Percentiles rank a stretch among this genome's conserved stretches.
These are phyloP conservation scores for Epichloe sp. DNA, from an alignment of 2,329 filamentous ascomycete species.

Conservation along the genomic window DNA sequence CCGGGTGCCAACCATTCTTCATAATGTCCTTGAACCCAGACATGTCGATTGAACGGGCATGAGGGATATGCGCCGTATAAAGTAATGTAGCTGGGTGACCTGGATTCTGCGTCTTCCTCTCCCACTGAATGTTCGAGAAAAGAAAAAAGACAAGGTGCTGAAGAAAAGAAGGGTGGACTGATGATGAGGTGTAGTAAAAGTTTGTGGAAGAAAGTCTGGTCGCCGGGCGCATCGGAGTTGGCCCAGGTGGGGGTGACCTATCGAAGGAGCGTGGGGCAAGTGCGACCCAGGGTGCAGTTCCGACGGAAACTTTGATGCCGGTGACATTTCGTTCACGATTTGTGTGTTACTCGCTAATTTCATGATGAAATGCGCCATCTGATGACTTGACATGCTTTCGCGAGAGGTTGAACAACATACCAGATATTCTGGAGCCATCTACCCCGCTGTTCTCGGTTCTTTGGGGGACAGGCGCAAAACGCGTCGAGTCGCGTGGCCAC, in stretches of 20 bases:
- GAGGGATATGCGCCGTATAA: not conserved
- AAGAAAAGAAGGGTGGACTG: not conserved
- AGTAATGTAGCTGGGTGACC: not conserved
- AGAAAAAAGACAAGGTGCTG: not conserved
- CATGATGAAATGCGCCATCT: not conserved
- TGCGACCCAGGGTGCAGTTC: not conserved
- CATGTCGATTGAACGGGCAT: constrained; percentile 18
- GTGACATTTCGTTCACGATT: not conserved
- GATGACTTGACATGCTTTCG: not conserved
- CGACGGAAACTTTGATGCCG: not conserved
- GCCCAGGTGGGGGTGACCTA: constrained; percentile 2
- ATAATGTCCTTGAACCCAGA: constrained; percentile 33
- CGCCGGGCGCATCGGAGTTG: not conserved
- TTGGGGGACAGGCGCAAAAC: not conserved
- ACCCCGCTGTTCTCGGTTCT: not conserved
- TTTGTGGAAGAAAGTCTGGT: not conserved
- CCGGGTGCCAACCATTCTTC: constrained; percentile 40
- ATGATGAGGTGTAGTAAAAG: not conserved
- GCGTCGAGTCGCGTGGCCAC: constrained; percentile 11
- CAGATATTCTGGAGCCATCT: not conserved
- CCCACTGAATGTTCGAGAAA: not conserved
- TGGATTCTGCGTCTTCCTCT: not conserved
- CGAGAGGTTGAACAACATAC: not conserved
- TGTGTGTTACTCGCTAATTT: not conserved
- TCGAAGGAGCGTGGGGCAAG: not conserved